Evolutionary conservation across 805 yeast genomes (phyloP), one percentile per base, ranked within the genome.

Genomic region (Pichia phayaonensis): DNA sequence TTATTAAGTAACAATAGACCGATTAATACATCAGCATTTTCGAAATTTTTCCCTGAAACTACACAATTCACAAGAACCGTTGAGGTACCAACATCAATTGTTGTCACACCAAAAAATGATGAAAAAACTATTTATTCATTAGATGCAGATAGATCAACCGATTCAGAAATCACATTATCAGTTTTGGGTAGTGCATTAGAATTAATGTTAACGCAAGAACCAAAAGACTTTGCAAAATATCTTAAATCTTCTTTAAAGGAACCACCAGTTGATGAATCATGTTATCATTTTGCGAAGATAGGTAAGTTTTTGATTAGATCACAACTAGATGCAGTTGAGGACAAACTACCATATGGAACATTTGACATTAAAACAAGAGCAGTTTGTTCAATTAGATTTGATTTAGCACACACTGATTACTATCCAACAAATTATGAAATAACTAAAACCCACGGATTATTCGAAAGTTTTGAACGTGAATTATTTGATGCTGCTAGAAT

Each of bases 311-410:
- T 92, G 15, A 75, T 92, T 79, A 74, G 98, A 56, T 92, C 98
- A 0, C 98, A 92, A 65, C 72, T 94, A 44, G 99, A 92, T 67
- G 89, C 97, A 52, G 72, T 73, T 53, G 90, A 89, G 65, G 64
- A 73, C 0, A 68, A 86, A 38, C 70, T 94, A 38, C 97, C 97
- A 0, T 82, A 84, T 4, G 97, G 97, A 0, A 83, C 90, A 0
- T 92, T 94, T 72, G 99, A 92, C 66, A 68, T 92, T 51, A 92
- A 92, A 60, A 86, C 97, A 0, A 71, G 99, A 54, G 98, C 97
- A 0, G 95, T 86, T 0, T 81, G 89, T 51, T 86, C 96, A 0
- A 81, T 92, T 0, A 73, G 98, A 43, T 80, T 85, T 63, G 96
- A 92, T 67, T 65, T 84, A 41, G 69, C 73, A n/a, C 77, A 80